These are phyloP conservation scores for Polytrichum commune DNA, from an alignment of 225 moss, liverwort and hornwort genomes.

Conservation along the genomic window DNA sequence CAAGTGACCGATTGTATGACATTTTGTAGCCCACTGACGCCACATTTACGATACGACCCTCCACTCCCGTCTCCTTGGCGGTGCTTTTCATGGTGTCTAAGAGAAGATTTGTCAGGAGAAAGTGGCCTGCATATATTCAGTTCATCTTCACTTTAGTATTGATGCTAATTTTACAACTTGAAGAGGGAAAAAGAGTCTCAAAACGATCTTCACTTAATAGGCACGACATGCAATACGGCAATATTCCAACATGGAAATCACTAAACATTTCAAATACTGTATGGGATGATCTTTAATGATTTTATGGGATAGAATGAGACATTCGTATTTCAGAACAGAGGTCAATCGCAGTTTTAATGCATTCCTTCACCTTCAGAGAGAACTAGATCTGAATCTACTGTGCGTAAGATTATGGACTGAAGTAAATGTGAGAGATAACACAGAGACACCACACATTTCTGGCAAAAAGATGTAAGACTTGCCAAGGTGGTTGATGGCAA, in stretches of 20 bases:
- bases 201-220: not conserved
- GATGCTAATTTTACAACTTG: not conserved
- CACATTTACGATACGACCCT: conserved; percentile 46
- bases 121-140: conserved; percentile 33
- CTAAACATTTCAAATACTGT: too few relatives aligned
- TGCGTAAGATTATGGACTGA: not conserved
- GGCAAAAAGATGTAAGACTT: conserved; percentile 22
- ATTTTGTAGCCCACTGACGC: conserved; percentile 16
- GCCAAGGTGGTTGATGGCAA: conserved; percentile 53
- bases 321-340: not conserved
- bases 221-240: not conserved
- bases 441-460: not conserved
- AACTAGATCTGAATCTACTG: not conserved
- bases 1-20: conserved; percentile 2
- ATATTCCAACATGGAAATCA: not conserved
- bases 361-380: not conserved
- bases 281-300: too few relatives aligned
- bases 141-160: not conserved
- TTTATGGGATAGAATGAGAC: not conserved
- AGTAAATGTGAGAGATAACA: not conserved
- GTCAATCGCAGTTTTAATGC: not conserved
- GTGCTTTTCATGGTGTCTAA: conserved; percentile 42
- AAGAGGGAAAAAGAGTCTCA: too few relatives aligned
- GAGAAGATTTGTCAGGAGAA: conserved; percentile 49
- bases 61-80: conserved; percentile 35